Evolutionary conservation across 176 grass and related monocot species (phyloP), one percentile per base, ranked within the genome.

Genomic region (Phragmites australis): DNA sequence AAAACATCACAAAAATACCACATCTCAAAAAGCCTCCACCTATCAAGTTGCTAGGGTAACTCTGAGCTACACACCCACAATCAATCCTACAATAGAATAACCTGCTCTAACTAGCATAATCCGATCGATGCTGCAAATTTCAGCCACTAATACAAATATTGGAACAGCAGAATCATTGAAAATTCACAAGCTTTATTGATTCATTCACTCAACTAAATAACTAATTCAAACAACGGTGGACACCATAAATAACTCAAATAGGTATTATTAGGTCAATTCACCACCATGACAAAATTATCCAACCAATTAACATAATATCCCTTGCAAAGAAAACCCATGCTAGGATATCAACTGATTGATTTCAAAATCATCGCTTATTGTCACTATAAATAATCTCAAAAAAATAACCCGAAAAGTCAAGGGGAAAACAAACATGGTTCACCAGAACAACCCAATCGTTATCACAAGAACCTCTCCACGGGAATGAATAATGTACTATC

Each of bases 401-500:
- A 71, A 2, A 6, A 9, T 12, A 15, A 56, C 32, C 12, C 11
- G 26, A 44, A 59, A 59, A 51, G 46, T 44, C n/a, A 27, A 42
- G 34, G 18, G n/a, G 10, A n/a, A 5, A n/a, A 7, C 21, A n/a
- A 22, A 3, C 8, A 76, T 66, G 46, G 30, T 53, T 66, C 46
- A 40, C 59, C 44, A 26, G 34, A 80, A 27, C 72, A 60, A 45
- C 49, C 48, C 48, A 67, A 67, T 80, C 14, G 48, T 34, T 30
- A 53, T 55, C 34, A 68, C 10, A 47, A 63, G 50, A 80, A 80
- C 22, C 10, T 61, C 25, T 47, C 26, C 40, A 16, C 42, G 0
- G 6, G 9, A 68, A 68, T 29, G 23, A 68, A 68, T 18, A 79
- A 67, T 67, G n/a, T 42, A 79, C 31, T 66, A 30, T 53, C 14